Conservation (phyloP, 1,284 basidiomycete genomes). For the Pseudozyma sp. region DNA sequence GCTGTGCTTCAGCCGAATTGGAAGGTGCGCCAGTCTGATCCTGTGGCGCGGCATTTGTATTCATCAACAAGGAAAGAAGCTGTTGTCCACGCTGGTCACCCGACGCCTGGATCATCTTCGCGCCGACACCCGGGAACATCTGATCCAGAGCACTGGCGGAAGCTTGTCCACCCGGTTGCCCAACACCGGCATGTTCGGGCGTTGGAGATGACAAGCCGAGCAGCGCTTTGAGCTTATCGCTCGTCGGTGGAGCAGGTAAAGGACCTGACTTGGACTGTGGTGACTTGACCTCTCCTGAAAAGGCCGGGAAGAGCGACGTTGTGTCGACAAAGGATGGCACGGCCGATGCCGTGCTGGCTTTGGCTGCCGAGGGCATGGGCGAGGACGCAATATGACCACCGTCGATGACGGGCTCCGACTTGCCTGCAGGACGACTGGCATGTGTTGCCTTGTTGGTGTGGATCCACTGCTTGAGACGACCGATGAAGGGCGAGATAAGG, state of each 20-base stretch:
- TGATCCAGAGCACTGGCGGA: constrained; percentile 12
- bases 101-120: constrained; percentile 48
- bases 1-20: constrained; percentile 16
- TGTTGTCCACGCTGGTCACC: constrained; percentile 52
- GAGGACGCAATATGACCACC: constrained; percentile 12
- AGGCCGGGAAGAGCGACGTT: constrained; percentile 42
- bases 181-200: constrained; percentile 25
- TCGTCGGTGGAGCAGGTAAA: constrained; percentile 48
- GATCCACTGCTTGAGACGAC: constrained; percentile 66
- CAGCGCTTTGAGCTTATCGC: constrained; percentile 55
- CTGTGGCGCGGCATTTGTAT: constrained; percentile 18
- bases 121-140: constrained; percentile 42
- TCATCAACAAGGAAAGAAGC: constrained; percentile 48
- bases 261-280: constrained; percentile 26
- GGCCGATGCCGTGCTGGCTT: constrained; percentile 12
- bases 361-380: constrained; percentile 14
- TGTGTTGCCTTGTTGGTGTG: constrained; percentile 59
- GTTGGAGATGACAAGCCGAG: constrained; percentile 45
- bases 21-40: constrained; percentile 8
- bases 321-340: constrained; percentile 40
- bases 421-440: constrained; percentile 28
- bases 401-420: constrained; percentile 20
- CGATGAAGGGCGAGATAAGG: constrained; percentile 92
- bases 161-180: constrained; percentile 7
- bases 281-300: constrained; percentile 25